phyloP scores from a whole-genome alignment of 129 eudicot genomes.

The sunflower (Helianthus annuus) region DNA sequence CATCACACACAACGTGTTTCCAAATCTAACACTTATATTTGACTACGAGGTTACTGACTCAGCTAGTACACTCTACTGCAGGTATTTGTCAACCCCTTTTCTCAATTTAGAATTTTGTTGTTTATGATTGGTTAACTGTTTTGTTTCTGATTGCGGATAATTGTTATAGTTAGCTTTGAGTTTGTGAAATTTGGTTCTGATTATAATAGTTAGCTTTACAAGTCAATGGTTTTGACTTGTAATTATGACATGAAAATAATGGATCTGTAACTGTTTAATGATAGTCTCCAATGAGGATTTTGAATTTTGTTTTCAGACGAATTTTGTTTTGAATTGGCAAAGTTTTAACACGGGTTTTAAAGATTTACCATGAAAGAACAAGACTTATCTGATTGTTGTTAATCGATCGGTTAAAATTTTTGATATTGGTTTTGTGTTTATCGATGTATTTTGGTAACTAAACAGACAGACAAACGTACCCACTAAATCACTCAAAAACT shows the following conservation, averaged over 20 bases:
- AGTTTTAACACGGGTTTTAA: not conserved
- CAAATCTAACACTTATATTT: conserved; percentile 23
- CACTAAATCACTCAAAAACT: too few species aligned
- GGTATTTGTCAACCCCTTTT: conserved; percentile 4
- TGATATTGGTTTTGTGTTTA: not conserved
- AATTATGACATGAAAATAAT: not conserved
- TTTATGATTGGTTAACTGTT: not conserved
- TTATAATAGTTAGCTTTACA: too few species aligned
- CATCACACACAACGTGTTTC: conserved; percentile 12
- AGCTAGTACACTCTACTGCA: conserved; percentile 12
- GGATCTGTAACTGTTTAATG: conserved; percentile 29
- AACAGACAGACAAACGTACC: too few species aligned
- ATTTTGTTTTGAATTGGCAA: not conserved
- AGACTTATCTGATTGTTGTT: not conserved
- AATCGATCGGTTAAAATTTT: not conserved
- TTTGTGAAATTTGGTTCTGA: not conserved
- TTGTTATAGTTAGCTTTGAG: not conserved
- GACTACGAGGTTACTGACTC: not conserved
- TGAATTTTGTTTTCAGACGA: too few species aligned
- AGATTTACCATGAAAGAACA: not conserved
- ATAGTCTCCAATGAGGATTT: conserved; percentile 9
- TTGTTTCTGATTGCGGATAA: not conserved
- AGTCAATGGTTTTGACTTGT: not conserved
- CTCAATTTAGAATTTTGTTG: not conserved
- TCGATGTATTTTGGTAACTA: not conserved